phyloP scores from a whole-genome alignment of 73 alveolate genomes.

The Stentor roeselii region DNA sequence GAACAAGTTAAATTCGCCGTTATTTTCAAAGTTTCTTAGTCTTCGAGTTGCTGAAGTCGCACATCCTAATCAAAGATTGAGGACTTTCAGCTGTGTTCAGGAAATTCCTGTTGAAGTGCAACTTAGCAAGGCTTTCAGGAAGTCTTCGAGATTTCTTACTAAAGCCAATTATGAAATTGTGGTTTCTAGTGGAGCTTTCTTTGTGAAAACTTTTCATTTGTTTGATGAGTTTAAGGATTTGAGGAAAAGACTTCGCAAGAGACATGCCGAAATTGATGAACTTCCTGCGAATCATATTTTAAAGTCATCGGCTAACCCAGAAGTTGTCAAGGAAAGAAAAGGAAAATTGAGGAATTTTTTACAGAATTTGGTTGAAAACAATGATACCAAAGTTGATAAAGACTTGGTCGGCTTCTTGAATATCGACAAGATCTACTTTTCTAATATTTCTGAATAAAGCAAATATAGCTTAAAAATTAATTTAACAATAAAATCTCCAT shows the following conservation, averaged over 20 bases:
- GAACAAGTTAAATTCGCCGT: background rate
- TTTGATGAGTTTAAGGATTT: background rate
- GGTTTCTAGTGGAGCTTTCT: background rate
- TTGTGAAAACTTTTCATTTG: background rate
- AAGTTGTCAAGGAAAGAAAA: background rate
- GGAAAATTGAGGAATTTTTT: background rate
- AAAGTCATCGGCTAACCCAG: background rate
- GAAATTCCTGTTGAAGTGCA: background rate
- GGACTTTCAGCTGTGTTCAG: background rate
- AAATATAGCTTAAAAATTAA: too few relatives aligned
- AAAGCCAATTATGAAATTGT: background rate
- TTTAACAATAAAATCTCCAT: too few relatives aligned
- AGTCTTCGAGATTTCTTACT: background rate
- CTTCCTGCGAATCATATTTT: background rate
- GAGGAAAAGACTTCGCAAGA: background rate
- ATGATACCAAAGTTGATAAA: background rate
- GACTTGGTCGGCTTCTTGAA: background rate
- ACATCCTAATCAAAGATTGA: too few relatives aligned
- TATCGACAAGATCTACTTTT: background rate
- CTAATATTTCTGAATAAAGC: too few relatives aligned
- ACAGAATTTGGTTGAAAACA: background rate
- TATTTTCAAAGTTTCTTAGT: too few relatives aligned
- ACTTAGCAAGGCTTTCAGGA: background rate
- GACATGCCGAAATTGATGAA: background rate
- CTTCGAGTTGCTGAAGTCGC: background rate